Evolutionary conservation across 2,329 filamentous ascomycete genomes (phyloP).

Genomic region (Xylariaceae sp.): DNA sequence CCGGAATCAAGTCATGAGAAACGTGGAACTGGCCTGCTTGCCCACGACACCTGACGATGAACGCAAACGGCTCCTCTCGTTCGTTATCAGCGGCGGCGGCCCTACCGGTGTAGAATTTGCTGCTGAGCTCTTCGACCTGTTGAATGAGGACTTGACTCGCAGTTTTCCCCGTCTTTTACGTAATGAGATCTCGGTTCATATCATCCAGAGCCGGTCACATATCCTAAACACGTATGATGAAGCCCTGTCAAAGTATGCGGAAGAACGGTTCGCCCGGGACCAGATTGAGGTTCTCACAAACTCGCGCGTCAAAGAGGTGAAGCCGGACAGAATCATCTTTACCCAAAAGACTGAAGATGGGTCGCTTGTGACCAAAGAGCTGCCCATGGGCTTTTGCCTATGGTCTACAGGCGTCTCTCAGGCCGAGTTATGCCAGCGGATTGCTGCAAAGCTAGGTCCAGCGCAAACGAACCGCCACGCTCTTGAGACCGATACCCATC

Average conservation of each 20-base stretch:
- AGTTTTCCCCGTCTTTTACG: constrained; percentile 86
- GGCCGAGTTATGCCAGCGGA: constrained; percentile 68
- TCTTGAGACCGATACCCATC: constrained; percentile 88
- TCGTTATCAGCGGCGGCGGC: constrained; percentile 92
- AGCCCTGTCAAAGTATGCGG: constrained; percentile 84
- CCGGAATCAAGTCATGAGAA: constrained; percentile 80
- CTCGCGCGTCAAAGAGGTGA: constrained; percentile 85
- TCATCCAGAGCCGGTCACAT: constrained; percentile 90
- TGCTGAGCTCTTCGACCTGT: constrained; percentile 88
- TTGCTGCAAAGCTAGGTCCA: constrained; percentile 71
- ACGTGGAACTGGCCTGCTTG: constrained; percentile 86
- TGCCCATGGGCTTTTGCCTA: constrained; percentile 91
- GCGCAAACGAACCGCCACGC: constrained; percentile 84
- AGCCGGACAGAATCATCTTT: constrained; percentile 78
- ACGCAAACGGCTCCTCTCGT: constrained; percentile 79
- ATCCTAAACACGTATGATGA: constrained; percentile 99
- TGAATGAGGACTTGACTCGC: constrained; percentile 85
- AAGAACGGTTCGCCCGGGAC: constrained; percentile 85
- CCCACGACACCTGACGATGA: constrained; percentile 89
- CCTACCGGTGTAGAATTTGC: constrained; percentile 98
- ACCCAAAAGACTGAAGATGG: constrained; percentile 74
- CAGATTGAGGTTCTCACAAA: constrained; percentile 90
- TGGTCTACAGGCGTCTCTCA: constrained; percentile 97
- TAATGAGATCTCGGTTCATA: constrained; percentile 95
- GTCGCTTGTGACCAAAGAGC: constrained; percentile 75